These are phyloP conservation scores for Nothophoma quercina DNA, from an alignment of 2,329 filamentous ascomycete species.

Conservation along the genomic window DNA sequence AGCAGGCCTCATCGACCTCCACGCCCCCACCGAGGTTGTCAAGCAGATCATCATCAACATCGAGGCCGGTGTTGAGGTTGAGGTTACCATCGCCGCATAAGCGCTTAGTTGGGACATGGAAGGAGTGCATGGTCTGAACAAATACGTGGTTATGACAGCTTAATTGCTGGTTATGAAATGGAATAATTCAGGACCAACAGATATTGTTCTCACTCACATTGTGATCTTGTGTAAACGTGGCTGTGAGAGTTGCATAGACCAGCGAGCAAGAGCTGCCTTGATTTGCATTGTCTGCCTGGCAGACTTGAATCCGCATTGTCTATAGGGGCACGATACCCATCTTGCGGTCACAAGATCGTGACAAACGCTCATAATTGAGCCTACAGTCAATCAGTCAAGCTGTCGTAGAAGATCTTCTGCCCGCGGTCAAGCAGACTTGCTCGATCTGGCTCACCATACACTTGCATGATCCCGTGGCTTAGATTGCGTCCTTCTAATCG, in stretches of 20 bases:
- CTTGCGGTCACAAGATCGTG: too few species aligned
- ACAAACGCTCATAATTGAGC: too few species aligned
- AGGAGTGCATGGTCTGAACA: slow-evolving; percentile 25
- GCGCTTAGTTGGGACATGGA: slow-evolving; percentile 27
- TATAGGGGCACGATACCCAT: too few species aligned
- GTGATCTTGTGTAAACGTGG: neutral
- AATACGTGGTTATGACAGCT: slow-evolving; percentile 40
- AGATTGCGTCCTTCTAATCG: neutral
- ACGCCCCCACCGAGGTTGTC: slow-evolving; percentile 96
- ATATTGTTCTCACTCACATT: neutral
- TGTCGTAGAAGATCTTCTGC: neutral
- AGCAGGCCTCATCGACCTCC: slow-evolving; percentile 82
- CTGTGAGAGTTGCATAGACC: too few species aligned
- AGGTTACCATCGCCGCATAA: slow-evolving; percentile 90
- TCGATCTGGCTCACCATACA: neutral
- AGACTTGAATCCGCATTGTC: too few species aligned
- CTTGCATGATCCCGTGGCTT: neutral
- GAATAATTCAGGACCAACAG: slow-evolving; percentile 29
- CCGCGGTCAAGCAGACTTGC: neutral
- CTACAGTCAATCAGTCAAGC: too few species aligned
- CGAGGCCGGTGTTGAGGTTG: slow-evolving; percentile 90
- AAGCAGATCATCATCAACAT: slow-evolving; percentile 98
- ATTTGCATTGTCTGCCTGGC: too few species aligned
- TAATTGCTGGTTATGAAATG: slow-evolving; percentile 33
- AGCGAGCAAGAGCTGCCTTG: too few species aligned